A percentile compares a stretch with the other conserved stretches of the same genome.
These are phyloP conservation scores for Neonectria hederae DNA, from an alignment of 2,329 filamentous ascomycete genomes.

Conservation along the genomic window DNA sequence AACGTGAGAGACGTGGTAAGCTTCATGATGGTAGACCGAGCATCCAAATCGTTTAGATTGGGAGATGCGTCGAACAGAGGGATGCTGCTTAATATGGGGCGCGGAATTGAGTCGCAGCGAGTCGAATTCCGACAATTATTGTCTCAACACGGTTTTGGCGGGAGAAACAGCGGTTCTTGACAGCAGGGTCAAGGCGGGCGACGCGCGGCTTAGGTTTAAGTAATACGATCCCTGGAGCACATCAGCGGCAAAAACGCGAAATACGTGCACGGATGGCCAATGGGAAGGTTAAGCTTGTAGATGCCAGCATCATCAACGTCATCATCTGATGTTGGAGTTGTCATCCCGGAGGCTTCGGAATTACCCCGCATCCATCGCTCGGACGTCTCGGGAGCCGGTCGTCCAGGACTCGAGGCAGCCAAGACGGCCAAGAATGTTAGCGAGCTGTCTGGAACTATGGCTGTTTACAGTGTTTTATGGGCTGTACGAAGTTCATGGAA, in stretches of 20 bases:
- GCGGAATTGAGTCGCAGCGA: background rate
- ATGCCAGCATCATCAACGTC: background rate
- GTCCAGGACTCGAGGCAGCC: background rate
- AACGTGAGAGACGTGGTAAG: conserved; percentile 31
- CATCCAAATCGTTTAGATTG: background rate
- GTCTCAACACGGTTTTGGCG: background rate
- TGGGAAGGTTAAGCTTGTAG: background rate
- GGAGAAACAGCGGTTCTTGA: background rate
- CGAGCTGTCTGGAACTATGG: background rate
- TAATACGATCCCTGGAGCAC: background rate
- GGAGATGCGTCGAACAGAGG: background rate
- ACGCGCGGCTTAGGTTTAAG: background rate
- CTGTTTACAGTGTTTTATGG: background rate
- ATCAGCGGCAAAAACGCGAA: background rate
- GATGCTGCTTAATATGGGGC: background rate
- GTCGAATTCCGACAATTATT: background rate
- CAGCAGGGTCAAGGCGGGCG: too few relatives aligned
- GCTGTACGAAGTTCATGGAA: too few relatives aligned
- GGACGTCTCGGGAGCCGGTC: background rate
- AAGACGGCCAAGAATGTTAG: background rate
- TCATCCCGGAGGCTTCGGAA: conserved; percentile 4
- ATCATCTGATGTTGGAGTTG: background rate
- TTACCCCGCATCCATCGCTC: background rate
- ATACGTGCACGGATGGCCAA: background rate
- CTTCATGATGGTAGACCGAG: conserved; percentile 26